Evolutionary conservation across 1,284 basidiomycete genomes (phyloP).

Genomic region (Sanguinoderma infundibulare): DNA sequence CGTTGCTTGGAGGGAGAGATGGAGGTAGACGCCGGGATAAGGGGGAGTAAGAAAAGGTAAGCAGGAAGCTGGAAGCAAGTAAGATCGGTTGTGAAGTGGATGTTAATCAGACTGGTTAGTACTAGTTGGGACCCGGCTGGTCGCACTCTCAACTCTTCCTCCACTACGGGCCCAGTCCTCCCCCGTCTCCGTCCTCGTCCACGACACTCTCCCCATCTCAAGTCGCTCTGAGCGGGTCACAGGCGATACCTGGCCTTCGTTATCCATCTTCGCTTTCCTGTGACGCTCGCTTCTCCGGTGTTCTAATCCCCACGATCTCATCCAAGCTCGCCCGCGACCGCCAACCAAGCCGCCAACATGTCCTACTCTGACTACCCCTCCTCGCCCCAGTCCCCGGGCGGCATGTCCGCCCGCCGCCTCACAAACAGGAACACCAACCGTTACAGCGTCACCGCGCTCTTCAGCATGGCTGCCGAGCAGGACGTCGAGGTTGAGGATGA

Average conservation of each 20-base stretch:
- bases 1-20: background rate
- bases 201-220: constrained; percentile 7
- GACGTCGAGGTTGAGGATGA: constrained; percentile 99
- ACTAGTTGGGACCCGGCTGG: background rate
- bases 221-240: constrained; percentile 30
- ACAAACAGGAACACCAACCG: constrained; percentile 95
- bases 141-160: background rate
- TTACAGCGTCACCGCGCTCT: constrained; percentile 94
- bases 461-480: constrained; percentile 98
- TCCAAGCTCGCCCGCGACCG: constrained; percentile 13
- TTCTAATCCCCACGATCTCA: constrained; percentile 21
- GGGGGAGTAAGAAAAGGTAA: too few relatives aligned
- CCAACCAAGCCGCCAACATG: constrained; percentile 16
- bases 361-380: constrained; percentile 62
- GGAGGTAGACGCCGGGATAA: background rate
- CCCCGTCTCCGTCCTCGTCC: constrained; percentile 5
- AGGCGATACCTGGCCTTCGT: constrained; percentile 28
- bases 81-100: constrained; percentile 2
- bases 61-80: too few relatives aligned
- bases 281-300: constrained; percentile 23
- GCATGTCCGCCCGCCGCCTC: constrained; percentile 70
- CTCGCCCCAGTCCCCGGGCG: constrained; percentile 53
- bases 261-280: constrained; percentile 25
- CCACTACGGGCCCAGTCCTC: constrained; percentile 7
- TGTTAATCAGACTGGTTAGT: background rate